Conservation (phyloP, 2,329 filamentous ascomycete species). For the Harringtonia aguacate region DNA sequence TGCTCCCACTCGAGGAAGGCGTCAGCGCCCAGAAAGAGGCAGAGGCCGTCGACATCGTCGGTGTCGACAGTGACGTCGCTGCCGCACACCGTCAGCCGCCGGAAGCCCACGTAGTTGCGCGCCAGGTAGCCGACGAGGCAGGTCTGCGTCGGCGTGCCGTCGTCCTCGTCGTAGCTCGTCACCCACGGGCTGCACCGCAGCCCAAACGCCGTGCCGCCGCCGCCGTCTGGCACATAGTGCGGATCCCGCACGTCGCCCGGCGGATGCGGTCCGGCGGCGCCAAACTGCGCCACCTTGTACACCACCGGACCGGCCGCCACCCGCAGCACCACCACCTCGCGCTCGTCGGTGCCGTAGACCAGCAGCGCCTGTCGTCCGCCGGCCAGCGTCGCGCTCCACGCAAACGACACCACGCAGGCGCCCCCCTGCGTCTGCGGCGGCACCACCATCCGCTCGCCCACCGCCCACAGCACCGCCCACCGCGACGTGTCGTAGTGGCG, state of each 20-base stretch:
- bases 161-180: slow-evolving; percentile 15
- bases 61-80: slow-evolving; percentile 25
- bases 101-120: slow-evolving; percentile 44
- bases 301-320: slow-evolving; percentile 25
- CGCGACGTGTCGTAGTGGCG: slow-evolving; percentile 22
- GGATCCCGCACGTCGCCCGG: slow-evolving; percentile 29
- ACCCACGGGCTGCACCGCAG: slow-evolving; percentile 46
- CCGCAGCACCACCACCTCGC: slow-evolving; percentile 39
- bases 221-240: slow-evolving; percentile 31
- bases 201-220: slow-evolving; percentile 33
- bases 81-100: slow-evolving; percentile 32
- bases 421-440: slow-evolving; percentile 29
- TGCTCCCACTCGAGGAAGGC: slow-evolving; percentile 48
- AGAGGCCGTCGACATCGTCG: slow-evolving; percentile 34
- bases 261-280: slow-evolving; percentile 33
- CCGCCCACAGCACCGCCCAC: slow-evolving; percentile 45
- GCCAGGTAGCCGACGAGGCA: slow-evolving; percentile 40
- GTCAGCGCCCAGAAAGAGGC: slow-evolving; percentile 37
- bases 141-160: slow-evolving; percentile 2
- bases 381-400: slow-evolving; percentile 33
- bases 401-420: slow-evolving; percentile 38
- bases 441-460: slow-evolving; percentile 40
- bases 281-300: slow-evolving; percentile 38
- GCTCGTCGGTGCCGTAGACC: slow-evolving; percentile 39
- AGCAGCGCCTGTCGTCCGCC: slow-evolving; percentile 26